phyloP scores from a whole-genome alignment of 805 yeast species.

The Suhomyces tanzawaensis region DNA sequence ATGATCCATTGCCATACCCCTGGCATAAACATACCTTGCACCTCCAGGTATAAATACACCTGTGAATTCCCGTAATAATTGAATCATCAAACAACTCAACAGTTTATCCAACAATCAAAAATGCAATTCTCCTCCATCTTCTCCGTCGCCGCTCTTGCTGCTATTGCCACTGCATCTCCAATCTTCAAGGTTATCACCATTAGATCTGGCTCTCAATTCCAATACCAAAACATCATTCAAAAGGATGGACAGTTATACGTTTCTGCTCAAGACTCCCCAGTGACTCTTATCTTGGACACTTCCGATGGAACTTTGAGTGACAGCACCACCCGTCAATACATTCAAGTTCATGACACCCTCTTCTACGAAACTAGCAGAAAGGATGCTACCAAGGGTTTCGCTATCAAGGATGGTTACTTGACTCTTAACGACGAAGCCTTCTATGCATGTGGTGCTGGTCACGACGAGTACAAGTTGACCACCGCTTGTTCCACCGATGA shows the following conservation, averaged over 20 bases:
- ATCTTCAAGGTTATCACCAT: slow-evolving; percentile 17
- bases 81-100: too few relatives aligned
- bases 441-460: slow-evolving; percentile 11
- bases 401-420: slow-evolving; percentile 12
- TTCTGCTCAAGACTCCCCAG: slow-evolving; percentile 10
- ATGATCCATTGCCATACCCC: too few relatives aligned
- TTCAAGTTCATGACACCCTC: slow-evolving; percentile 9
- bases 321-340: slow-evolving; percentile 13
- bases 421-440: slow-evolving; percentile 6
- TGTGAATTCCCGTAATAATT: too few relatives aligned
- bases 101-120: neutral
- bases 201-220: slow-evolving; percentile 25
- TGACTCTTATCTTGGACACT: slow-evolving; percentile 18
- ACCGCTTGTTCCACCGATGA: slow-evolving; percentile 1
- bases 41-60: too few relatives aligned
- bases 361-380: slow-evolving; percentile 2
- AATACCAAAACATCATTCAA: slow-evolving; percentile 13
- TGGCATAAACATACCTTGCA: too few relatives aligned
- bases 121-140: slow-evolving; percentile 14
- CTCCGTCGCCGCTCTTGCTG: slow-evolving; percentile 17
- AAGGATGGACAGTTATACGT: slow-evolving; percentile 8
- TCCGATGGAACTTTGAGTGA: slow-evolving; percentile 20
- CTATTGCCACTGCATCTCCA: slow-evolving; percentile 20
- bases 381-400: slow-evolving; percentile 7
- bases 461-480: slow-evolving; percentile 4